A percentile compares a stretch with the other conserved stretches of the same genome.
Evolutionary conservation across 345 rosid genomes (phyloP).

Genomic region (Acer saccharum): DNA sequence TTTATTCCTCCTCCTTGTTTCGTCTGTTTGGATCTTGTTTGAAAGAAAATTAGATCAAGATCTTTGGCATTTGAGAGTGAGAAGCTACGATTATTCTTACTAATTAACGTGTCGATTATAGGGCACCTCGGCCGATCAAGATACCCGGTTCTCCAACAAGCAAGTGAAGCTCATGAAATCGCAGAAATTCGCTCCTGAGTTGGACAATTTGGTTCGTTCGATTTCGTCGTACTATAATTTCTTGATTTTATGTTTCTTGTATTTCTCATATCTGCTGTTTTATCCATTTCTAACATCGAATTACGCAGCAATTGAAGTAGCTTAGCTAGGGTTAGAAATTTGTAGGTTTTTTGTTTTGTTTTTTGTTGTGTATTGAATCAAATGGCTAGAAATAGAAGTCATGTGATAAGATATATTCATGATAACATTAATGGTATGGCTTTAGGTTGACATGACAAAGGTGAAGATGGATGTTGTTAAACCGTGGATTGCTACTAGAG

Average conservation of each 20-base stretch:
- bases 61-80: constrained; percentile 16
- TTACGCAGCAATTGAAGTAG: neutral
- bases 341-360: neutral
- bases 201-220: constrained; percentile 79
- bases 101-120: constrained; percentile 22
- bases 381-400: too few species aligned
- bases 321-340: neutral
- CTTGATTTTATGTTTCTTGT: neutral
- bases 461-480: constrained; percentile 94
- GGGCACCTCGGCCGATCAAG: constrained; percentile 99
- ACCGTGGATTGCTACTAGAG: constrained; percentile 96
- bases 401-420: neutral
- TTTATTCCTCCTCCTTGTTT: neutral
- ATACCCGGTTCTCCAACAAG: constrained; percentile 98
- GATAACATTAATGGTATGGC: neutral
- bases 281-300: too few species aligned
- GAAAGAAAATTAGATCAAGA: constrained; percentile 31
- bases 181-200: constrained; percentile 86
- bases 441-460: constrained; percentile 79
- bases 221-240: neutral
- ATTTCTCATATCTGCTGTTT: neutral
- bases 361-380: too few species aligned
- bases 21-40: neutral
- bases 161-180: constrained; percentile 91
- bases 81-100: neutral